Evolutionary conservation across 1,139 yeast genomes (phyloP), one percentile per base, ranked within the genome.

Genomic region (Yamadazyma taylorii): DNA sequence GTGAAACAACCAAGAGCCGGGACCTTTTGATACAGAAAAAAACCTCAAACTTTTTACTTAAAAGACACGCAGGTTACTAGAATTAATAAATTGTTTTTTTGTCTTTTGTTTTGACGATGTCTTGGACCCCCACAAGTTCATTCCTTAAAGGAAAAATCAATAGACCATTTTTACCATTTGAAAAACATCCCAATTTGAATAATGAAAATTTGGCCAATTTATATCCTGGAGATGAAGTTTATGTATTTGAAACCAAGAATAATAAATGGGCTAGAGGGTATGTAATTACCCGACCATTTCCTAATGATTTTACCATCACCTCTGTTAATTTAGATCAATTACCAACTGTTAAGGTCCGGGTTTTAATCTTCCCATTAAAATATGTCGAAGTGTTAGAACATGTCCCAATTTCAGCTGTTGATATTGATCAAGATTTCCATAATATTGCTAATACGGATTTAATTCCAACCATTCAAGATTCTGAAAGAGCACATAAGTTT

Each of bases 261-360:
- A 69, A 70, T 12, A 75, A 75, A 43, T 87, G 96, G 96, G 89
- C 82, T 25, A 73, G 96, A 52, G 96, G 90, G 14, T 86, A 87
- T 57, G 71, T 78, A 4, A 66, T 79, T 30, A 52, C 74, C 32
- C 75, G 76, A 46, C 88, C 90, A 4, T 64, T 79, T 41, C 92
- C 92, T 2, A 73, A 78, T 33, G 87, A 82, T 53, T 83, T 79
- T 56, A 74, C 83, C 38, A 73, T 79, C 31, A 77, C 79, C 17
- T 72, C 83, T 2, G 74, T 78, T 26, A 78, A 78, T 46, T 66
- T 79, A 52, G 85, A 81, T 40, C 78, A 76, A 39, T 63, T 84
- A 39, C 87, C 88, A 1, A 80, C 75, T 28, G 63, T 68, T 37
- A 72, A 71, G 36, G 59, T 71, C 33, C 61, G 65, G 19, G 66